Percentiles rank a stretch among this genome's conserved stretches.
These are phyloP conservation scores for Aspergillus versicolor DNA, from an alignment of 2,329 filamentous ascomycete species.

Conservation along the genomic window DNA sequence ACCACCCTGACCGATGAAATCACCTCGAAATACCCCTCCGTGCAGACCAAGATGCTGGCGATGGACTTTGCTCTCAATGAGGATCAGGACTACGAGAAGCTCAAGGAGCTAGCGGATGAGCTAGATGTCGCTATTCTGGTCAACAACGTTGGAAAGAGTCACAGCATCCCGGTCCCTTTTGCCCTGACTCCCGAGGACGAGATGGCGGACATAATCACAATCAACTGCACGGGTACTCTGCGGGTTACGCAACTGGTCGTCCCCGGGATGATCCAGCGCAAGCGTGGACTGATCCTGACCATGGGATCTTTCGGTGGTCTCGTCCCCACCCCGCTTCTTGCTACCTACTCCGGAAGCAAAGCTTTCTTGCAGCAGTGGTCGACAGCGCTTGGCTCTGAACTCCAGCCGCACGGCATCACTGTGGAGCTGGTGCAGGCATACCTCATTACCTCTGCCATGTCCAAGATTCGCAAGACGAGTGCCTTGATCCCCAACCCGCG, in stretches of 20 bases:
- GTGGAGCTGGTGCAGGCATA: conserved; percentile 93
- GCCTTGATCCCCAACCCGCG: conserved; percentile 77
- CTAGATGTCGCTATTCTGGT: conserved; percentile 84
- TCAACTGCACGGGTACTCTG: conserved; percentile 91
- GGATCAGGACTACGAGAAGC: conserved; percentile 73
- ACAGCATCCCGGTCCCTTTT: conserved; percentile 90
- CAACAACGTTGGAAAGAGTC: conserved; percentile 96
- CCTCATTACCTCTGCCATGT: conserved; percentile 94
- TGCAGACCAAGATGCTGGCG: conserved; percentile 74
- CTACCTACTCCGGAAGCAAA: conserved; percentile 96
- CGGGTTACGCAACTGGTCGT: conserved; percentile 82
- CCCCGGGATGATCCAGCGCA: conserved; percentile 79
- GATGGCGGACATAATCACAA: conserved; percentile 84
- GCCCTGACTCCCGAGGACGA: conserved; percentile 74
- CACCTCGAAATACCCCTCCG: conserved; percentile 61
- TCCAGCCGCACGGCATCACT: conserved; percentile 75
- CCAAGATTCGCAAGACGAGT: conserved; percentile 81
- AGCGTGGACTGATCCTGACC: conserved; percentile 85
- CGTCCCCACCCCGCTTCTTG: conserved; percentile 85
- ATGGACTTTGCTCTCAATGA: conserved; percentile 89
- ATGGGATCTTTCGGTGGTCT: conserved; percentile 97
- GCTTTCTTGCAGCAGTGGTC: conserved; percentile 98
- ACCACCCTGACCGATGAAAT: conserved; percentile 74
- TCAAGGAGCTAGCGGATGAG: conserved; percentile 66
- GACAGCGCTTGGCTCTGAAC: conserved; percentile 76